Conservation (phyloP, 2,329 filamentous ascomycete species). For the Colletotrichum liaoningense region DNA sequence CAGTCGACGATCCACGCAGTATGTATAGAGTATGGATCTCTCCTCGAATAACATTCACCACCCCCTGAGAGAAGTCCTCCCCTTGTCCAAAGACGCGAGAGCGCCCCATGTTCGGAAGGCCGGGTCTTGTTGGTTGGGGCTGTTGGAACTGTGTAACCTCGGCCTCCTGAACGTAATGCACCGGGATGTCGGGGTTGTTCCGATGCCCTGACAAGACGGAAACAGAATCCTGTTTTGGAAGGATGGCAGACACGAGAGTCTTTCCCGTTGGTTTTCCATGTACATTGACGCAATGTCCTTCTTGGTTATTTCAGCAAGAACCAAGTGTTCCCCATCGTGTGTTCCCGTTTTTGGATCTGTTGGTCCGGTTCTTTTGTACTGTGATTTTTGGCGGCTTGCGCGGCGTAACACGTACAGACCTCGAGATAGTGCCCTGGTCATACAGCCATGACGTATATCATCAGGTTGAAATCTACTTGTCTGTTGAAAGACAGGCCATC, state of each 20-base stretch:
- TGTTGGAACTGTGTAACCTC: constrained; percentile 16
- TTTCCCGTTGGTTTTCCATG: background rate
- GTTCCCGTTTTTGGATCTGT: background rate
- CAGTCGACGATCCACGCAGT: constrained; percentile 1
- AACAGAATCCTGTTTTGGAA: background rate
- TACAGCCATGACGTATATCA: background rate
- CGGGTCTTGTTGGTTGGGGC: background rate
- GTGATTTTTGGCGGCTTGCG: no score
- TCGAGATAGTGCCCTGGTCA: background rate
- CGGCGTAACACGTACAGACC: background rate
- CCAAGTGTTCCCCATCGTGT: background rate
- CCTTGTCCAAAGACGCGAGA: background rate
- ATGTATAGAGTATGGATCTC: background rate
- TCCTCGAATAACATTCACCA: background rate
- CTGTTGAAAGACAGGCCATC: background rate
- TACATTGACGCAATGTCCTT: background rate
- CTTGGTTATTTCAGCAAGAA: background rate
- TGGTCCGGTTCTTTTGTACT: background rate
- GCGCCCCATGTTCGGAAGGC: background rate
- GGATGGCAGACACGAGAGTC: background rate
- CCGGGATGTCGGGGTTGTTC: constrained; percentile 13
- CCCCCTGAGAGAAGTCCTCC: background rate
- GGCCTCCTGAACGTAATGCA: constrained; percentile 13
- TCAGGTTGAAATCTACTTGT: background rate
- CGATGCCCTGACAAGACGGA: background rate